Base-by-base conservation (phyloP, 139 green algal genomes). In the Pleodorina starrii region DNA sequence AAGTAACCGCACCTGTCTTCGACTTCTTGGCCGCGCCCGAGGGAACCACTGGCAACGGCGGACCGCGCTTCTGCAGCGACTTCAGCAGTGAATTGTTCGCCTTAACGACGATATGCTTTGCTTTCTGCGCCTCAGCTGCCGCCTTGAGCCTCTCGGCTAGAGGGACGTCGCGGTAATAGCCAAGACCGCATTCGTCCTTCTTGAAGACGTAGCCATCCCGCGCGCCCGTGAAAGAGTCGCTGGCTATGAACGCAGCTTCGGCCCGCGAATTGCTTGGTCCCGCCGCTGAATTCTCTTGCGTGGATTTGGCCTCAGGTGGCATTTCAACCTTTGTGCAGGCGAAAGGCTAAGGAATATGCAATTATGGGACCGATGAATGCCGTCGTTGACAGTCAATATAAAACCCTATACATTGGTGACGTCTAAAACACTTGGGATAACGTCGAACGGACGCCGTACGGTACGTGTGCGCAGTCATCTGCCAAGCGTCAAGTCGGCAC, bases 81-180 rank as follows among this genome's bases (percentile, higher is more conserved):
- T 93, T 86, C 21, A 92, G 85, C 59, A 93, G 71, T 0, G 89
- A 54, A 36, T 92, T 90, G 59, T 93, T 93, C 0, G 68, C 40
- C 82, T 93, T 93, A 2, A 95, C 29, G 16, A 92, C 35, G 4
- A 90, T 36, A 32, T 86, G 82, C 76, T 90, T 89, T 6, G 83
- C 57, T 9, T 80, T 69, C 5, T 42, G 32, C 12, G 48, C 81
- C 16, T 51, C 32, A 48, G 54, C n/a, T 12, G 72, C 60, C 17
- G 51, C 42, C 50, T 77, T 35, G 4, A 79, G 19, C 1, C 44
- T 14, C 17, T 68, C 46, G 2, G 78, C 60, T 9, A 88, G 69
- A 6, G 74, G 81, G 6, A 60, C 35, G 69, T 92, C 87, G 27
- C 25, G 66, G 69, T 92, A 92, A 36, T 93, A 92, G n/a, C 90